These are phyloP conservation scores for Sesbania bispinosa DNA, from an alignment of 306 rosid genomes.

Conservation along the genomic window DNA sequence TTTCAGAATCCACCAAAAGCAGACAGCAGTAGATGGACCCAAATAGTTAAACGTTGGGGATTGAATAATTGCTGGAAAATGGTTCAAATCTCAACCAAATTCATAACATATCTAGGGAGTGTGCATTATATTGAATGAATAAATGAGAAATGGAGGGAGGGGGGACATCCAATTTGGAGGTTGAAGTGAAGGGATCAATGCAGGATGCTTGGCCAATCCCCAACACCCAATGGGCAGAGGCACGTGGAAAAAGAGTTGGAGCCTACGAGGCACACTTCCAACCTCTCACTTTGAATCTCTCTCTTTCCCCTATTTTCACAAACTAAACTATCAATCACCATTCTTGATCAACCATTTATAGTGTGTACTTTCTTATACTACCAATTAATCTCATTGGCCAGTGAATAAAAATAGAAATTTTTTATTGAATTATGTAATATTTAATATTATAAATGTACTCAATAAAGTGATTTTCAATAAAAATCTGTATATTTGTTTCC, in stretches of 20 bases:
- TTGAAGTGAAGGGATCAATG: constrained; percentile 22
- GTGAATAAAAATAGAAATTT: no score
- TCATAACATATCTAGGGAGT: constrained; percentile 1
- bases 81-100: not conserved
- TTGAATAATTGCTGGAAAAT: constrained; percentile 11
- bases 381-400: no score
- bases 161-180: not conserved
- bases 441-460: no score
- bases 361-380: not conserved
- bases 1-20: not conserved
- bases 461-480: no score
- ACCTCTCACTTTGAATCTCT: not conserved
- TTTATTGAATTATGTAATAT: no score
- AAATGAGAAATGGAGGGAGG: constrained; percentile 1
- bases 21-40: not conserved
- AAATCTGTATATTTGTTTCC: no score
- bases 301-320: constrained; percentile 10
- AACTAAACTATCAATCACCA: not conserved
- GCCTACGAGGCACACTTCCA: constrained; percentile 20
- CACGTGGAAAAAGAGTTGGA: constrained; percentile 27
- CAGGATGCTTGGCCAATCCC: constrained; percentile 8
- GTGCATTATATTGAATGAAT: constrained; percentile 4
- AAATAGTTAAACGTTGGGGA: not conserved
- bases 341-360: not conserved
- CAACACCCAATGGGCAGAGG: constrained; percentile 21